These are phyloP conservation scores for Lepraria neglecta DNA, from an alignment of 495 filamentous ascomycete genomes.

Conservation along the genomic window DNA sequence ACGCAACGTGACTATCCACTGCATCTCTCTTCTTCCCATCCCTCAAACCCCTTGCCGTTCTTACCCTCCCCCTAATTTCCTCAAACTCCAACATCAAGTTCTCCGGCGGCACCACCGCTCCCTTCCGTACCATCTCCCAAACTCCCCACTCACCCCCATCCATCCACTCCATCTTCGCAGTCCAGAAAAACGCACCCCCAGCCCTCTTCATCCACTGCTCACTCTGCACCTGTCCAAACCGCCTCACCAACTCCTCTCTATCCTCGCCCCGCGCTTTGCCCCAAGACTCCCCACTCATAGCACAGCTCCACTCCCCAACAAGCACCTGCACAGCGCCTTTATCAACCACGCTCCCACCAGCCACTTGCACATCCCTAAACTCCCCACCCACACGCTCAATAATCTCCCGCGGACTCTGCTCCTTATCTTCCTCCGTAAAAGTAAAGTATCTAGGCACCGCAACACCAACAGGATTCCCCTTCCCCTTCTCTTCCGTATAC, in stretches of 20 bases:
- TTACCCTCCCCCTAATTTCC: conserved; percentile 31
- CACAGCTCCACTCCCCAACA: conserved; percentile 52
- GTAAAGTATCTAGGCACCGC: conserved; percentile 54
- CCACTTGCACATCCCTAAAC: conserved; percentile 33
- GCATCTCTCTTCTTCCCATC: conserved; percentile 30
- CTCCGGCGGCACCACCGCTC: conserved; percentile 36
- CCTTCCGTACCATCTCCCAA: conserved; percentile 37
- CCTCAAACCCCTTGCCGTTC: conserved; percentile 31
- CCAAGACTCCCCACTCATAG: conserved; percentile 43
- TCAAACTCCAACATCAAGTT: conserved; percentile 31
- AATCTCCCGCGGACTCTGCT: conserved; percentile 42
- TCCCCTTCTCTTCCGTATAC: background rate
- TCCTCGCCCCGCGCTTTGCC: conserved; percentile 28
- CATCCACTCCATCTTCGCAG: conserved; percentile 50
- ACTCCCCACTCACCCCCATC: conserved; percentile 53
- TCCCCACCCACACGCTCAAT: conserved; percentile 36
- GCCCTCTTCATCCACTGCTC: conserved; percentile 38
- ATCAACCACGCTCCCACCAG: conserved; percentile 35
- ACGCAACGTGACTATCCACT: conserved; percentile 35
- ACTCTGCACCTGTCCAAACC: conserved; percentile 44
- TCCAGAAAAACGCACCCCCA: conserved; percentile 49
- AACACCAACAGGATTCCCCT: conserved; percentile 42
- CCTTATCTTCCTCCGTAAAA: conserved; percentile 42
- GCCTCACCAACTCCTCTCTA: conserved; percentile 32
- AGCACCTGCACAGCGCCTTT: conserved; percentile 43